Percentiles rank a stretch among this genome's conserved stretches.
phyloP scores from a whole-genome alignment of 495 filamentous ascomycete genomes.

The Penicillium paxilli region DNA sequence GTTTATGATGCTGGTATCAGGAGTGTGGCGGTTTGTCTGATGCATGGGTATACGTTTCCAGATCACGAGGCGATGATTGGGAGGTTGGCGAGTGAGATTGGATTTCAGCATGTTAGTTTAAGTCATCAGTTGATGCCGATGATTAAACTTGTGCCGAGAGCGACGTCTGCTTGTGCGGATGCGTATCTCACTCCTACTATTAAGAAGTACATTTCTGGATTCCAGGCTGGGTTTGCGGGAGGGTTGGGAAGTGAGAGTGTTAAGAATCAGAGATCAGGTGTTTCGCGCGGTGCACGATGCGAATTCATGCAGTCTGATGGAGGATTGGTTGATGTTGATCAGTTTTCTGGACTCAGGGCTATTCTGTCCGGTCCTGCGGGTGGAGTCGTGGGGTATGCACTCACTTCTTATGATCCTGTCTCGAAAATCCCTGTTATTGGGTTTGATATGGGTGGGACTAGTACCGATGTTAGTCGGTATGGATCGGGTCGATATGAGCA shows the following conservation, averaged over 20 bases:
- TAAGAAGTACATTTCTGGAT: conserved; percentile 82
- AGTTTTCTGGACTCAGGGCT: conserved; percentile 51
- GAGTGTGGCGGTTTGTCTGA: conserved; percentile 47
- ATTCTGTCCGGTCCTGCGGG: conserved; percentile 59
- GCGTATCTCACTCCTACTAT: conserved; percentile 92
- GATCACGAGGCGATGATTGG: conserved; percentile 37
- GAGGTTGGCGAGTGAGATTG: conserved; percentile 29
- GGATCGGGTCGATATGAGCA: conserved; percentile 77
- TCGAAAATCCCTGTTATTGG: conserved; percentile 85
- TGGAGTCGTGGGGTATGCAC: conserved; percentile 82
- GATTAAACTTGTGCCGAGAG: conserved; percentile 66
- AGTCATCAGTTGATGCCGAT: conserved; percentile 69
- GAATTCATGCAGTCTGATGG: conserved; percentile 55
- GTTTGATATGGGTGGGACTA: conserved; percentile 94
- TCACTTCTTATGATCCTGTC: conserved; percentile 78
- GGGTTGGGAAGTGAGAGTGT: conserved; percentile 30
- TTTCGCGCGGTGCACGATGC: conserved; percentile 46
- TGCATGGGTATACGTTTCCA: conserved; percentile 49
- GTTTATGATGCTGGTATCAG: conserved; percentile 38
- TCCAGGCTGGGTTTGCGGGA: conserved; percentile 62
- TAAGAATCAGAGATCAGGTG: conserved; percentile 15
- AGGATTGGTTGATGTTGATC: conserved; percentile 45
- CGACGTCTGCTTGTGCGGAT: conserved; percentile 86
- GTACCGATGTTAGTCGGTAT: conserved; percentile 85
- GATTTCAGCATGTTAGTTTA: conserved; percentile 54